Percentiles rank a stretch among this genome's conserved stretches.
These are phyloP conservation scores for Malania oleifera DNA, from an alignment of 164 flowering plant species.

Conservation along the genomic window DNA sequence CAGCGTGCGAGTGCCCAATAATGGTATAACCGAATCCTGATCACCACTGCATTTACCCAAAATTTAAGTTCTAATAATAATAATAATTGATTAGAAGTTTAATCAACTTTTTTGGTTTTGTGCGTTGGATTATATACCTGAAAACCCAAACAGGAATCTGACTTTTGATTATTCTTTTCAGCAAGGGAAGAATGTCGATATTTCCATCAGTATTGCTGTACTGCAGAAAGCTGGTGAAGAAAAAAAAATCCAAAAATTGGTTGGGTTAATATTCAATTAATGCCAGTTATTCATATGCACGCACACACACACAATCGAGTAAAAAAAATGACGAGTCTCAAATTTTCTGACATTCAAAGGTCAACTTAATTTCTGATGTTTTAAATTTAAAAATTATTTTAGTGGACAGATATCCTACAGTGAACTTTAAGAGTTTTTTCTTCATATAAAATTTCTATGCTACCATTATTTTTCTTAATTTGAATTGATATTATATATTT, in stretches of 20 bases:
- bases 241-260: constrained; percentile 8
- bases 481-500: no score
- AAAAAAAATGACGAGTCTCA: no score
- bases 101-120: background rate
- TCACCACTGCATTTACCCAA: constrained; percentile 69
- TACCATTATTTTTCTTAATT: no score
- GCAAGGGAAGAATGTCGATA: constrained; percentile 75
- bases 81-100: background rate
- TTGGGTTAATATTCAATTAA: background rate
- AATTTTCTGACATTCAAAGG: no score
- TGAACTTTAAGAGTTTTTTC: no score
- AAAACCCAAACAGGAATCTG: constrained; percentile 77
- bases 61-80: background rate
- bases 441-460: no score
- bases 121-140: constrained; percentile 41
- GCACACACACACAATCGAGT: no score
- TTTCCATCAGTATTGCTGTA: constrained; percentile 61
- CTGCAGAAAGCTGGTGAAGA: constrained; percentile 43
- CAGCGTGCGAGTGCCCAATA: constrained; percentile 82
- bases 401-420: no score
- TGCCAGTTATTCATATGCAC: background rate
- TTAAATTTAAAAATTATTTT: no score
- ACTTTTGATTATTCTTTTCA: constrained; percentile 51
- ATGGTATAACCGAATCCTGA: constrained; percentile 91
- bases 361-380: no score